Evolutionary conservation across 345 rosid species (phyloP), one percentile per base, ranked within the genome.

Genomic region (Hypericum perforatum): DNA sequence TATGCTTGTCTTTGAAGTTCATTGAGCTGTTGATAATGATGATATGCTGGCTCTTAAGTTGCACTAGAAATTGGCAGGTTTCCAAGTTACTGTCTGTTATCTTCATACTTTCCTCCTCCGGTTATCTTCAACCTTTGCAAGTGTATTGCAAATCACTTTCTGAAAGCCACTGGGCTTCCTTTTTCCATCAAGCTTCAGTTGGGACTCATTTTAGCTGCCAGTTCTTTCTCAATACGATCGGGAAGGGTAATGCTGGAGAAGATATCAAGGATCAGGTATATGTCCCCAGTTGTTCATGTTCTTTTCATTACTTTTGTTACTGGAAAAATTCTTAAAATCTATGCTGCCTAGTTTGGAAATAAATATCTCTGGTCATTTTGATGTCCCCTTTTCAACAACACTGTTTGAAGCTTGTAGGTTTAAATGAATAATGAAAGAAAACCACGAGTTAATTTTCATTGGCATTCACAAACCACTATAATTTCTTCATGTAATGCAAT

Each of bases 131-230:
- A 57, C 58, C 78, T 62, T 61, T 83, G 53, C 50, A 72, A 41
- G 66, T 72, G 29, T 63, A 63, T 52, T 59, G 72, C 74, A 76
- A 78, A 49, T 76, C 44, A 54, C 78, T 83, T 40, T 78, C 95
- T 56, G 77, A 76, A 74, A 79, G 85, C 65, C 82, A 82, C 5
- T 92, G 94, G 98, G 96, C 94, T 74, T 78, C 94, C 54, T 85
- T 65, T 74, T 92, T 85, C 61, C 96, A 92, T 76, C 98, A 92
- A 77, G 94, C 95, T 70, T 88, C 98, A 44, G 66, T 92, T 67
- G 89, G 95, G 47, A 74, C 84, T 51, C 82, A 85, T 66, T 70
- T 78, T 55, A 92, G 74, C 58, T 60, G 68, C 70, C 82, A 76
- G 55, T 78, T 85, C 70, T 70, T 78, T 62, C 68, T 77, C 40